Evolutionary conservation across 345 rosid species (phyloP).

Genomic region (Microcos paniculata): DNA sequence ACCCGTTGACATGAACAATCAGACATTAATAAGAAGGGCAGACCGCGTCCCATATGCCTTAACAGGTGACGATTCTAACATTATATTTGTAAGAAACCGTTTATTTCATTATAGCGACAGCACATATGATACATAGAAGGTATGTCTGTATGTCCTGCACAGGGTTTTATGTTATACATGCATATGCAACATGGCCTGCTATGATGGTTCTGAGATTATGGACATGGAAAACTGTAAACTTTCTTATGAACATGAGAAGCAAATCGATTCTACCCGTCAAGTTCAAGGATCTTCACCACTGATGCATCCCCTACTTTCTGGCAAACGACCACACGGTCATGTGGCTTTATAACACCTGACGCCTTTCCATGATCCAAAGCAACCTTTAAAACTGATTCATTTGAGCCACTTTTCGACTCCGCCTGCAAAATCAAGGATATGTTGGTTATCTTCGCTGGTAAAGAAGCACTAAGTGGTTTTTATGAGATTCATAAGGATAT

Average conservation of each 20-base stretch:
- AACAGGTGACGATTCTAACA: no score
- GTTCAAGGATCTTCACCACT: constrained; percentile 65
- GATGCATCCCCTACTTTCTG: constrained; percentile 65
- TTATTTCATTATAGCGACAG: neutral
- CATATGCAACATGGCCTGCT: neutral
- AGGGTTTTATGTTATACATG: neutral
- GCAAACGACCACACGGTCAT: constrained; percentile 60
- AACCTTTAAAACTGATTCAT: constrained; percentile 55
- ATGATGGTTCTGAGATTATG: neutral
- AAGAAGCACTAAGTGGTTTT: neutral
- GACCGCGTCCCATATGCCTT: no score
- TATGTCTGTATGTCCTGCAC: neutral
- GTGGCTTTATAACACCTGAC: constrained; percentile 49
- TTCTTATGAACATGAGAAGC: neutral
- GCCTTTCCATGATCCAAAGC: constrained; percentile 67
- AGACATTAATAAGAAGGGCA: no score
- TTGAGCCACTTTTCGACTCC: constrained; percentile 33
- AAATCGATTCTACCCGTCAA: constrained; percentile 36
- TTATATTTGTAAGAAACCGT: neutral
- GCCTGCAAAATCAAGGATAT: constrained; percentile 39
- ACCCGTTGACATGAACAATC: no score
- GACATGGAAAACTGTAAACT: neutral
- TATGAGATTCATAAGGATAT: neutral
- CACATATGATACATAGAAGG: neutral
- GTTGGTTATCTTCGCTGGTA: neutral